Evolutionary conservation across 352 stramenopile genomes (phyloP).

Genomic region (Phytophthora sp.): DNA sequence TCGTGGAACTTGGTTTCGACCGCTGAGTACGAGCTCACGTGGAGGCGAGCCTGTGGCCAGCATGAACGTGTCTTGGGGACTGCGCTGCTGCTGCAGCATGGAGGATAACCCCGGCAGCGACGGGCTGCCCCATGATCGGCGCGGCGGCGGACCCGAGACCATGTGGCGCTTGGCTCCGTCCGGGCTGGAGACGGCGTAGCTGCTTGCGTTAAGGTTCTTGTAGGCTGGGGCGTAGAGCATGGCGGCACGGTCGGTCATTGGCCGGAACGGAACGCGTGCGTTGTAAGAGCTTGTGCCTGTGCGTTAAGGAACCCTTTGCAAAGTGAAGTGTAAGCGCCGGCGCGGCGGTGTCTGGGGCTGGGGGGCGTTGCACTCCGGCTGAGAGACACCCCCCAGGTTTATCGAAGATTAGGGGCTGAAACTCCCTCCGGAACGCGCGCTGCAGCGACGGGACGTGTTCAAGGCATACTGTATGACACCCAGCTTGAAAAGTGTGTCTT

Average conservation of each 20-base stretch:
- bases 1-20: neutral
- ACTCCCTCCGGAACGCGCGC: slow-evolving; percentile 9
- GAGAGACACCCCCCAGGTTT: slow-evolving; percentile 3
- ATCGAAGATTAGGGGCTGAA: slow-evolving; percentile 9
- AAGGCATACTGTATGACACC: too few relatives aligned
- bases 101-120: slow-evolving; percentile 28
- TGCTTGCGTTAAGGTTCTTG: slow-evolving; percentile 17
- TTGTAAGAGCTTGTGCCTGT: neutral
- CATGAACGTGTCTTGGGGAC: slow-evolving; percentile 10
- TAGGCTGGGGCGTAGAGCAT: slow-evolving; percentile 21
- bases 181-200: slow-evolving; percentile 21
- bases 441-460: neutral
- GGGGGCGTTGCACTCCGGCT: slow-evolving; percentile 3
- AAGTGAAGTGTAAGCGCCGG: slow-evolving; percentile 22
- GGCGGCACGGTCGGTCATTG: neutral
- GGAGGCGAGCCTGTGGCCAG: slow-evolving; percentile 12
- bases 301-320: neutral
- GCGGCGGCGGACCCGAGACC: slow-evolving; percentile 9
- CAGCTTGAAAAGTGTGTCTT: too few relatives aligned
- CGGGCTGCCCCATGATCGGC: slow-evolving; percentile 15
- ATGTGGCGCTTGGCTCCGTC: slow-evolving; percentile 23
- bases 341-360: neutral
- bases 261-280: neutral
- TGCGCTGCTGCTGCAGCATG: slow-evolving; percentile 32
- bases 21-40: neutral